Base-by-base conservation (phyloP, 129 eudicot species). In the Flaveria linearis region DNA sequence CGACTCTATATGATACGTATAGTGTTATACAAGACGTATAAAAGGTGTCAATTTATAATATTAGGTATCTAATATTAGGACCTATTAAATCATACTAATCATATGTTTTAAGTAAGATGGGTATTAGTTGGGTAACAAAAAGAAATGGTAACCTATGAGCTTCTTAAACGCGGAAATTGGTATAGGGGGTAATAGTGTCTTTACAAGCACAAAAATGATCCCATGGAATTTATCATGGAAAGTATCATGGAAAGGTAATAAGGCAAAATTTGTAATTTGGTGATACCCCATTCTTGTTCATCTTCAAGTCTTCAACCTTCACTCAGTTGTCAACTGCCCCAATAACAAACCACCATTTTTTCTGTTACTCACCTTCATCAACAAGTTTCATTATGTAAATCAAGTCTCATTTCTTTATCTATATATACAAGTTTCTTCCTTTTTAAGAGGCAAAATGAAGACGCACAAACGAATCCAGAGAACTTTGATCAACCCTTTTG, bases 281-380 rank as follows among this genome's bases (percentile, higher is more conserved):
- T 16, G 0, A 41, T 51, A 8, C 64, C 13, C 41, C 78, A 47
- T 60, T 68, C 23, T 69, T 66, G 18, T 69, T 56, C 18, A 46
- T 71, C 88, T 63, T 85, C 87, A 76, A 81, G 41, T 71, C 88
- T 63, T 85, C 87, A 76, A 81, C 90, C 80, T 74, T 79, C 87
- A 69, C 85, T 83, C 85, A 78, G 76, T 66, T 78, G 68, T 77
- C 83, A 85, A 58, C 91, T 84, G 77, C 83, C 75, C 81, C 75
- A 39, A 76, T 39, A 60, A 76, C 78, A 75, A 25, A 43, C 90
- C 73, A 75, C 41, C 79, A 77, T 73, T 41, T 84, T 82, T 83
- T 77, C 36, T 30, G 36, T 30, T 85, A 1, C 52, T 73, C 18
- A 42, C 49, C 77, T 76, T 50, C 51, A 23, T 22, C 80, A 69